Evolutionary conservation across 108 stramenopile species (phyloP), one percentile per base, ranked within the genome.

Genomic region (Cylindrotheca fusiformis): DNA sequence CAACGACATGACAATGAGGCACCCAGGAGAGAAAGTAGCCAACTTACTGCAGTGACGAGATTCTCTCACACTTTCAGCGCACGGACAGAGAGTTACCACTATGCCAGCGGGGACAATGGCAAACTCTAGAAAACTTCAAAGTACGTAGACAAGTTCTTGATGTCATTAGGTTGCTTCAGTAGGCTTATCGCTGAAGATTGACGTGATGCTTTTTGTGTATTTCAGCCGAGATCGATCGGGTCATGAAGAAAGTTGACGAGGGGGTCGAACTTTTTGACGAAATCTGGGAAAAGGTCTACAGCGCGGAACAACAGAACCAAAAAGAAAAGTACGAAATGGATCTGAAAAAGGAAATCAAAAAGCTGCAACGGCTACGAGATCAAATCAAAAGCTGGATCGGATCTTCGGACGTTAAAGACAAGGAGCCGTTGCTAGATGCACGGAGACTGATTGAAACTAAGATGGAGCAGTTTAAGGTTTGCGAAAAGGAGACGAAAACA

Each of bases 321-420:
- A 97, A 98, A 60, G 98, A 98, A 71, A 98, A 98, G 83, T 97
- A 97, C 62, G 97, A 99, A 75, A 80, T 82, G 51, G 98, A 99
- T 69, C 83, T 99, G 60, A 99, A 99, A 70, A 99, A 99, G 68
- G 99, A 99, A 81, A 98, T 99, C 63, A 99, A 99, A 76, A 98
- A 99, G 67, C 81, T 99, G 25, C 99, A 99, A 81, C 84, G 93
- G 54, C 79, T 95, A 45, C 87, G 99, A 25, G 99, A 99, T 68
- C 96, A 98, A 66, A 96, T 99, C 77, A 99, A 99, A 71, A 93
- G 93, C 5, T 99, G 99, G 99, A 91, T 97, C 50, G 73, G 80
- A 31, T 86, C 87, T 46, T 77, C 84, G 32, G 99, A 99, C n/a
- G 96, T 99, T 55, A 96, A 97, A 64, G 96, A 99, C 70, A 99